Conservation (phyloP, 176 grass and related monocot genomes). For the Bonia amplexicaulis region DNA sequence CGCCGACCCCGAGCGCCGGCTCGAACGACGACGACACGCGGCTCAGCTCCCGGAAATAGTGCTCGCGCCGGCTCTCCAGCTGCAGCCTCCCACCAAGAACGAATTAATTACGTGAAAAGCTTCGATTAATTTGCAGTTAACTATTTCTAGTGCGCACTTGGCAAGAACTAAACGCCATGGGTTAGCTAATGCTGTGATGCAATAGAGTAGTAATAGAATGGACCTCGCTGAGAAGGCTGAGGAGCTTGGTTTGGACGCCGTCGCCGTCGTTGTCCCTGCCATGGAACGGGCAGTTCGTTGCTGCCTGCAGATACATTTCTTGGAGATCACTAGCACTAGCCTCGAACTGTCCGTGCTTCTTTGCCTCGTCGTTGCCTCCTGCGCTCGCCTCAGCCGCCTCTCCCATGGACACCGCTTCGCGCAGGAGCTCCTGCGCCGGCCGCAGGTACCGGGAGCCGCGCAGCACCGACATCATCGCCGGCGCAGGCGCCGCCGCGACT, state of each 20-base stretch:
- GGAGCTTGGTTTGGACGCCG: constrained; percentile 62
- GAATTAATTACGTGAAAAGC: neutral
- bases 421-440: constrained; percentile 73
- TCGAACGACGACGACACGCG: constrained; percentile 72
- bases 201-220: neutral
- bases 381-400: constrained; percentile 22
- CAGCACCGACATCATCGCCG: constrained; percentile 25
- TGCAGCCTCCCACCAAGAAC: constrained; percentile 13
- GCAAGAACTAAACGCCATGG: neutral
- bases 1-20: constrained; percentile 46
- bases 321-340: neutral
- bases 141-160: neutral
- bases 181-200: no score
- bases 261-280: constrained; percentile 13
- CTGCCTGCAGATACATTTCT: neutral
- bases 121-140: neutral
- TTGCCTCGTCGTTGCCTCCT: neutral
- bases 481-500: neutral
- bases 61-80: constrained; percentile 73
- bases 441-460: constrained; percentile 59
- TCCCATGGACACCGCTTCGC: constrained; percentile 53
- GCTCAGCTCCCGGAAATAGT: constrained; percentile 68
- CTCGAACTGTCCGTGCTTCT: constrained; percentile 18
- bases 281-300: constrained; percentile 1
- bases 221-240: constrained; percentile 78